These are phyloP conservation scores for Scedosporium apiospermum DNA, from an alignment of 2,329 filamentous ascomycete species.

Conservation along the genomic window DNA sequence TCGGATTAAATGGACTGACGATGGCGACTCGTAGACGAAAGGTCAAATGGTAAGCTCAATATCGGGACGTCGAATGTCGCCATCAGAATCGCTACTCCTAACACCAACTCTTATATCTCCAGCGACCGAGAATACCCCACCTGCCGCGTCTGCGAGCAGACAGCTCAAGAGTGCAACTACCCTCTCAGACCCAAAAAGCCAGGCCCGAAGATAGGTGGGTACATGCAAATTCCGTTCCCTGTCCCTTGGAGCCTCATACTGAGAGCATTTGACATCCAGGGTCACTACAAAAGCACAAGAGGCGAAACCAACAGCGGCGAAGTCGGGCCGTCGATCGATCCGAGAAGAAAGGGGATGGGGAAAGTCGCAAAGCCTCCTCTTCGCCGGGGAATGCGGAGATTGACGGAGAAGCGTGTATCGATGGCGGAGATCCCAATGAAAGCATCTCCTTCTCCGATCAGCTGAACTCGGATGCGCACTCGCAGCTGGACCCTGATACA, in stretches of 20 bases:
- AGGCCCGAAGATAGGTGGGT: conserved; percentile 18
- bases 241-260: background rate
- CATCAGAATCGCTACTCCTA: background rate
- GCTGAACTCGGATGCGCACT: background rate
- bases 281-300: conserved; percentile 1
- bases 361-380: background rate
- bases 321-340: too few species aligned
- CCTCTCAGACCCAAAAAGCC: conserved; percentile 16
- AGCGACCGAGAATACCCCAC: conserved; percentile 14
- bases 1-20: background rate
- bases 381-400: background rate
- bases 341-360: background rate
- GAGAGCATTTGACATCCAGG: background rate
- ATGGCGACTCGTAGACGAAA: conserved; percentile 12
- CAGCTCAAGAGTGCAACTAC: conserved; percentile 15
- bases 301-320: conserved; percentile 8
- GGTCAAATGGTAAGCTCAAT: conserved; percentile 14
- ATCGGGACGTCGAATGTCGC: too few species aligned
- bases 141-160: conserved; percentile 15
- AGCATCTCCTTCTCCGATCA: too few species aligned
- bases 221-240: background rate
- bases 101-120: background rate
- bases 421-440: conserved; percentile 4
- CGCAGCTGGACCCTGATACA: background rate
- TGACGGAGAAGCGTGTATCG: background rate